phyloP scores from a whole-genome alignment of 805 yeast genomes.

The Candida andamanensis region DNA sequence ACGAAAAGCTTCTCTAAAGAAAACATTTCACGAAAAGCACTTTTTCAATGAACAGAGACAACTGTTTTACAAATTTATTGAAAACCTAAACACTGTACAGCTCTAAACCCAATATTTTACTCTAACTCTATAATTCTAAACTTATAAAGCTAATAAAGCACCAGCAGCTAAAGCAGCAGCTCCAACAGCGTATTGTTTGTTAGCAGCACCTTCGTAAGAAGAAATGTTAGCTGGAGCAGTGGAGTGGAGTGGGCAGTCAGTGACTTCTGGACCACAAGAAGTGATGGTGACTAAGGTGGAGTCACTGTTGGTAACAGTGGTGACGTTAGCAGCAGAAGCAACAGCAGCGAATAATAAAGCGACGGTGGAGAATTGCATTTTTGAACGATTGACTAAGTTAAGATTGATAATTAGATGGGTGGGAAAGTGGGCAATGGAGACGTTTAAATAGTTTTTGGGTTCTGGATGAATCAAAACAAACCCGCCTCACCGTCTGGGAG shows the following conservation, averaged over 20 bases:
- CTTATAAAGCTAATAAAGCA: conserved; percentile 17
- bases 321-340: conserved; percentile 23
- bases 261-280: conserved; percentile 35
- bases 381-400: conserved; percentile 13
- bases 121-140: conserved; percentile 1
- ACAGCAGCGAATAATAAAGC: conserved; percentile 15
- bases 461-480: too few relatives aligned
- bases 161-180: conserved; percentile 20
- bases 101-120: conserved; percentile 4
- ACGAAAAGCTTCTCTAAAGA: too few relatives aligned
- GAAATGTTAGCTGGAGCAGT: conserved; percentile 17
- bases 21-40: too few relatives aligned
- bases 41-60: too few relatives aligned
- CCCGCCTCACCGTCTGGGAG: too few relatives aligned
- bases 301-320: conserved; percentile 24
- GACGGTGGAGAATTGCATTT: conserved; percentile 35
- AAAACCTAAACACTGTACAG: too few relatives aligned
- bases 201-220: conserved; percentile 17
- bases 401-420: too few relatives aligned
- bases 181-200: conserved; percentile 15
- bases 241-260: conserved; percentile 37
- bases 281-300: conserved; percentile 41
- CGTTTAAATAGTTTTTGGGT: background rate
- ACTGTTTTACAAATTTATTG: too few relatives aligned
- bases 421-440: background rate